phyloP scores from a whole-genome alignment of 805 yeast species.

The Lachancea quebecensis region DNA sequence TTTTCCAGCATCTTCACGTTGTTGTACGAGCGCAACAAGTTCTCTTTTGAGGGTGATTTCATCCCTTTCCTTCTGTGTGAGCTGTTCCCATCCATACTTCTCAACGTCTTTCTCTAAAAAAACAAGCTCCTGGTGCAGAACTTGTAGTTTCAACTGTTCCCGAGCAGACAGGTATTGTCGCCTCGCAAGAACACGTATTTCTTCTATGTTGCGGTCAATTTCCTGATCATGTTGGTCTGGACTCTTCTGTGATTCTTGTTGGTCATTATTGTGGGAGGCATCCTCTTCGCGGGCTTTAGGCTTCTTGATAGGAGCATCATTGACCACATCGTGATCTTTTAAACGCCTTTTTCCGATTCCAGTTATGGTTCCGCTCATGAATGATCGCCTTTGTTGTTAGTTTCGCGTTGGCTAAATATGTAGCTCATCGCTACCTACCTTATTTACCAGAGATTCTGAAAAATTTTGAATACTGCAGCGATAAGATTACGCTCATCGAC shows the following conservation, averaged over 20 bases:
- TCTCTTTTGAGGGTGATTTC: constrained; percentile 48
- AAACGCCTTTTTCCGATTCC: constrained; percentile 5
- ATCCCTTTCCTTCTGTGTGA: constrained; percentile 43
- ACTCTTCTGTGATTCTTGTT: too few species aligned
- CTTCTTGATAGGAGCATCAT: constrained; percentile 1
- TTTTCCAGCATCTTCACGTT: constrained; percentile 29
- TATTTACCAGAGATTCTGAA: not conserved
- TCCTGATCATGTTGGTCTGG: not conserved
- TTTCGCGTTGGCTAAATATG: not conserved
- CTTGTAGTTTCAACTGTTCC: constrained; percentile 40
- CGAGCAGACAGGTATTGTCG: constrained; percentile 42
- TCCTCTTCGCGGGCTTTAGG: not conserved
- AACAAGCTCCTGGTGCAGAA: constrained; percentile 41
- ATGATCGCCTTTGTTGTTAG: not conserved
- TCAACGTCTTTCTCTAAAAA: constrained; percentile 44
- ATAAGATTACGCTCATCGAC: not conserved
- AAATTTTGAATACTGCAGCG: not conserved
- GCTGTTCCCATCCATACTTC: constrained; percentile 47
- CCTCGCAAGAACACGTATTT: constrained; percentile 42
- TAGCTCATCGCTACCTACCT: constrained; percentile 1
- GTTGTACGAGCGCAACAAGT: constrained; percentile 38
- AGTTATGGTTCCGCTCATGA: not conserved
- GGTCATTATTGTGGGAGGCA: too few species aligned
- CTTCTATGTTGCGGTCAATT: constrained; percentile 27
- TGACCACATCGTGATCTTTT: not conserved